phyloP scores from a whole-genome alignment of 495 filamentous ascomycete genomes.

The Penicillium crystallinum region DNA sequence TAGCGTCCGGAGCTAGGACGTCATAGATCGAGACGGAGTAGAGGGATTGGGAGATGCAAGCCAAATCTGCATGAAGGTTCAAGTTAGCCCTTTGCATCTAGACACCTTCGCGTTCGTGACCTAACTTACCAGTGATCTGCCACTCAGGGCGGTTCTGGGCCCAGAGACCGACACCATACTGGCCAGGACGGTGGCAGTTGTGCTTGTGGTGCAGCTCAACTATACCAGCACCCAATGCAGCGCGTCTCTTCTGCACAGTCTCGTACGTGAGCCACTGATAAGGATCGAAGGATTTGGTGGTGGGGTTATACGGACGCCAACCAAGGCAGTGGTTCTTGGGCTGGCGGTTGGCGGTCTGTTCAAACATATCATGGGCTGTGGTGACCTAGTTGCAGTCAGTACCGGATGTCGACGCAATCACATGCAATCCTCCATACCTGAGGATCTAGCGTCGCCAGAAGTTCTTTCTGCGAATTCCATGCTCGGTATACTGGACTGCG shows the following conservation, averaged over 20 bases:
- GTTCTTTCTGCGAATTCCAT: conserved; percentile 65
- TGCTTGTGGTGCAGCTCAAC: conserved; percentile 72
- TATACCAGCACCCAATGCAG: conserved; percentile 81
- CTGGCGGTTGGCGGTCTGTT: conserved; percentile 57
- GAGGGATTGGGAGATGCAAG: conserved; percentile 80
- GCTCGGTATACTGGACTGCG: conserved; percentile 76
- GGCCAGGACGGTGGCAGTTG: conserved; percentile 52
- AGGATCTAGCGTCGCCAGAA: conserved; percentile 72
- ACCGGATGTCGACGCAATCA: not conserved
- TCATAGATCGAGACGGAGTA: conserved; percentile 95
- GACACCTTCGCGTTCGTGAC: not conserved
- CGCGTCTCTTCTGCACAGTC: conserved; percentile 71
- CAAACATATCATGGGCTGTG: conserved; percentile 79
- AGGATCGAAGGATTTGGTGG: conserved; percentile 66
- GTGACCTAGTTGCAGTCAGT: conserved; percentile 39
- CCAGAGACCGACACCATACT: conserved; percentile 90
- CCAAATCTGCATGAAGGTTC: conserved; percentile 61
- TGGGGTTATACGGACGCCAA: conserved; percentile 70
- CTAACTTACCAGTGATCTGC: conserved; percentile 76
- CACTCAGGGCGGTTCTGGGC: conserved; percentile 95
- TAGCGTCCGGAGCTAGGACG: conserved; percentile 82
- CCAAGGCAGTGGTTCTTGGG: conserved; percentile 68
- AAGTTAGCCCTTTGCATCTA: not conserved
- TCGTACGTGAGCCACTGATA: conserved; percentile 84
- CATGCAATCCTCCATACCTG: conserved; percentile 38